phyloP scores from a whole-genome alignment of 441 rosid genomes.

The Arabidopsis hybrid region DNA sequence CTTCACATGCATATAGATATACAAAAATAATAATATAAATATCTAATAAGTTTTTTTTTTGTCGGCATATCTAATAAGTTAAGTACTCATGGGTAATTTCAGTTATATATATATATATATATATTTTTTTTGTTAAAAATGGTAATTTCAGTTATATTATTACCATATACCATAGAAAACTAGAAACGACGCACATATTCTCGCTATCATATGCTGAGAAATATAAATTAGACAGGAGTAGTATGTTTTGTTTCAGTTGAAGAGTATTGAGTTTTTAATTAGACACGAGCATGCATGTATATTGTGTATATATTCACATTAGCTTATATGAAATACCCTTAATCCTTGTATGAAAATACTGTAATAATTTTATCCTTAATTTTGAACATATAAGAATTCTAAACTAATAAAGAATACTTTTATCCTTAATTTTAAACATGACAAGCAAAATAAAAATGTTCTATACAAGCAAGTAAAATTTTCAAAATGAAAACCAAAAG shows the following conservation, averaged over 20 bases:
- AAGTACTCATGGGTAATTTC: conserved; percentile 9
- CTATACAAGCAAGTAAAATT: too few species aligned
- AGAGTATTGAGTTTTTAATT: background rate
- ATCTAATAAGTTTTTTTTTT: background rate
- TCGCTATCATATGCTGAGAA: background rate
- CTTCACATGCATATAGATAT: conserved; percentile 27
- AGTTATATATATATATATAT: background rate
- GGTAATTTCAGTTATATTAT: conserved; percentile 7
- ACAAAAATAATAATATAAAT: background rate
- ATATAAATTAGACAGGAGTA: background rate
- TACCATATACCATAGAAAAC: background rate
- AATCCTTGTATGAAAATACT: too few species aligned
- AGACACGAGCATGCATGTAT: background rate
- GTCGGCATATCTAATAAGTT: background rate
- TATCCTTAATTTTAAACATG: too few species aligned
- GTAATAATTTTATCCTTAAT: too few species aligned
- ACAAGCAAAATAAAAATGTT: too few species aligned
- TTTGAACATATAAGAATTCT: too few species aligned
- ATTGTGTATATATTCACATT: background rate
- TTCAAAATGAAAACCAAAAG: too few species aligned
- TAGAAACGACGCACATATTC: background rate
- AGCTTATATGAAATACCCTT: background rate
- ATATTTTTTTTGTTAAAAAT: too few species aligned
- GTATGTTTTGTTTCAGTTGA: background rate
- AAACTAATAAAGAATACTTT: too few species aligned